Base-by-base conservation (phyloP, 208 protist species). In the Leishmania lainsoni region DNA sequence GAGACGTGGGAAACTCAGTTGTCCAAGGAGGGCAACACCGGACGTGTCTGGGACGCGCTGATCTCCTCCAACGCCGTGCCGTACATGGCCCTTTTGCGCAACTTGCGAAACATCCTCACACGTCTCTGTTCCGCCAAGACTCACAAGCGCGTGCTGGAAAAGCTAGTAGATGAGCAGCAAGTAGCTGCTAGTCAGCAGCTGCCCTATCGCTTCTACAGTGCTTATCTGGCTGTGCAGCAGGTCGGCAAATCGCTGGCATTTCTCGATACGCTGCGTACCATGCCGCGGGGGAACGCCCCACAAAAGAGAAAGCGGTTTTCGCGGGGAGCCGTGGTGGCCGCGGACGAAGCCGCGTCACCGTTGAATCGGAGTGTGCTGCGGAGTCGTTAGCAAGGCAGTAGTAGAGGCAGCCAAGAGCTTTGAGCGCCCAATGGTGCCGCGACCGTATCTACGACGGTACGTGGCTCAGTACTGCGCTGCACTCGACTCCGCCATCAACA, bases 71-170 rank as follows among this genome's bases (percentile, higher is more conserved):
- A 92, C 12, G 87, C 93, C 66, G 86, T 99, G 26, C 97, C 98
- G 17, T 99, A 98, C 85, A 99, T 99, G 97, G 98, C 97, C 32
- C 97, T 98, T 86, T 86, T 99, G 68, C 91, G 94, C 70, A 99
- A 99, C 83, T 74, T 99, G n/a, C 91, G 97, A n/a, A 99, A 99
- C 88, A 81, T 99, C 14, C 86, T 99, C 76, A 83, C 93, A 10
- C 88, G 87, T n/a, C 87, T 90, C 48, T 90, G 97, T 75, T 81
- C 72, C 17, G 56, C 81, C 0, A 59, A 54, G 4, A 92, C 97
- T 22, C 97, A 99, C 83, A 49, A 83, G 10, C 58, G 17, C 1
- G 73, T 98, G 39, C 58, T 93, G 51, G 56, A 65, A 16, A 85
- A 83, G 17, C 79, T 97, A 51, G 54, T 61, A 5, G 85, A 84